Conservation (phyloP, 768 basidiomycete genomes). For the Chlorophyllum brunneum region DNA sequence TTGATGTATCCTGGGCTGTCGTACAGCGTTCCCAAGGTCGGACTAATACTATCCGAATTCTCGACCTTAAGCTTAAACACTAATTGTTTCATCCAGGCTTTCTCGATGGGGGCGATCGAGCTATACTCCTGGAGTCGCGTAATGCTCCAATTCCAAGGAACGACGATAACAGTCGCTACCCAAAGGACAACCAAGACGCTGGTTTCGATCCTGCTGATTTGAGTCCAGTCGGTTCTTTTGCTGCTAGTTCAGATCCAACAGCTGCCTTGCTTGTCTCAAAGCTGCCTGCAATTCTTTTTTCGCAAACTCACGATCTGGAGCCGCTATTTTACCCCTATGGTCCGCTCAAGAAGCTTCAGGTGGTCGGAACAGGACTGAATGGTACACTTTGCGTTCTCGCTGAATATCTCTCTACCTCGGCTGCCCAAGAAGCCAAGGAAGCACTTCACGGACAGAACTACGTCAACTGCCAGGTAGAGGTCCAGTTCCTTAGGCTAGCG, state of each 20-base stretch:
- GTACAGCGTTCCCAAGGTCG: constrained; percentile 82
- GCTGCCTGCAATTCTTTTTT: constrained; percentile 63
- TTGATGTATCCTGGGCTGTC: constrained; percentile 86
- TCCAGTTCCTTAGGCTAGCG: constrained; percentile 26
- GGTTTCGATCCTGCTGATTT: constrained; percentile 24
- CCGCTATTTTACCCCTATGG: constrained; percentile 77
- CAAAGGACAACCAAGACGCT: constrained; percentile 26
- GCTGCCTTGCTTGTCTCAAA: constrained; percentile 58
- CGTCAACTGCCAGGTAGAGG: constrained; percentile 38
- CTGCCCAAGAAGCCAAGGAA: constrained; percentile 64
- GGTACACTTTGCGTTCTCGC: constrained; percentile 54
- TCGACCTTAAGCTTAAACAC: background rate
- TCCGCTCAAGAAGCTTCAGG: constrained; percentile 57
- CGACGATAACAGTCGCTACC: constrained; percentile 18
- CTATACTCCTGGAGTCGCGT: constrained; percentile 53
- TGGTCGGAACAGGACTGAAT: constrained; percentile 34
- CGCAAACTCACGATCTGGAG: constrained; percentile 60
- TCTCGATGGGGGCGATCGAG: constrained; percentile 77
- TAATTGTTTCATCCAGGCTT: constrained; percentile 46
- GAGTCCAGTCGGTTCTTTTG: constrained; percentile 28
- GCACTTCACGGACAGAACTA: constrained; percentile 62
- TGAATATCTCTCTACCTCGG: constrained; percentile 51
- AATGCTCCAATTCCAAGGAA: constrained; percentile 24
- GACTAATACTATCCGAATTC: background rate
- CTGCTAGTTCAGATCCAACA: constrained; percentile 37